Percentiles rank a stretch among this genome's conserved stretches.
Conservation (phyloP, 2,329 filamentous ascomycete species). For the Apiospora phragmitis region DNA sequence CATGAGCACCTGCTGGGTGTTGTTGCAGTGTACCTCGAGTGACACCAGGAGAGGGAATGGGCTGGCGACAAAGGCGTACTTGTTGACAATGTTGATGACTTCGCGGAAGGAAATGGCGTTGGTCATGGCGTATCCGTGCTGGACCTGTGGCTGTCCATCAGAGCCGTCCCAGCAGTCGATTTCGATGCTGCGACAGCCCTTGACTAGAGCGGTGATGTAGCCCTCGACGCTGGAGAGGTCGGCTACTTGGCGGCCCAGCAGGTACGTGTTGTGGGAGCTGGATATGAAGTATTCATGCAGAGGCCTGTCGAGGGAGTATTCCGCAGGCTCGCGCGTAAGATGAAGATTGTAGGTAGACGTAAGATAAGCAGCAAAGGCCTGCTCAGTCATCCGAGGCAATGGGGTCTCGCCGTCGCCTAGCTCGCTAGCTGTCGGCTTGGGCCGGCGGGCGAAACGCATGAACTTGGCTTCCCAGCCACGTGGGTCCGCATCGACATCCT, state of each 20-base stretch:
- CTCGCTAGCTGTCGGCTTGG: conserved; percentile 47
- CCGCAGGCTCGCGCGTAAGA: conserved; percentile 59
- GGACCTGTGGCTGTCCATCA: conserved; percentile 84
- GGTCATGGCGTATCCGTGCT: conserved; percentile 87
- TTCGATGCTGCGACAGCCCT: conserved; percentile 92
- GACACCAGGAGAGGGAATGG: conserved; percentile 90
- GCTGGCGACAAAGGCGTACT: conserved; percentile 89
- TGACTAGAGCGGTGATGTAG: conserved; percentile 85
- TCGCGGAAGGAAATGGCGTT: conserved; percentile 87
- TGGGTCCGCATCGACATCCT: conserved; percentile 69
- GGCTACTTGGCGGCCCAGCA: conserved; percentile 85
- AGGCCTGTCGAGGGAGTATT: conserved; percentile 73
- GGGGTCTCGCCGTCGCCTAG: conserved; percentile 46
- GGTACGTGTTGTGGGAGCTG: conserved; percentile 97
- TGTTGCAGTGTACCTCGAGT: conserved; percentile 89
- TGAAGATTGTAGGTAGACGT: conserved; percentile 73
- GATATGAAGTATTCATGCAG: conserved; percentile 98
- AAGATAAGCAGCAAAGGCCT: conserved; percentile 76
- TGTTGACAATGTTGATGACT: conserved; percentile 89
- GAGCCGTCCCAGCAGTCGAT: conserved; percentile 97
- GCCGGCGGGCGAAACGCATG: conserved; percentile 64
- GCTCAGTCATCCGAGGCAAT: conserved; percentile 68
- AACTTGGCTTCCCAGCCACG: conserved; percentile 73
- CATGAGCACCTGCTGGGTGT: conserved; percentile 83
- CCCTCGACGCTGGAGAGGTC: conserved; percentile 92